Base-by-base conservation (phyloP, 1,284 basidiomycete species). In the Microbotryomycetes sp. region DNA sequence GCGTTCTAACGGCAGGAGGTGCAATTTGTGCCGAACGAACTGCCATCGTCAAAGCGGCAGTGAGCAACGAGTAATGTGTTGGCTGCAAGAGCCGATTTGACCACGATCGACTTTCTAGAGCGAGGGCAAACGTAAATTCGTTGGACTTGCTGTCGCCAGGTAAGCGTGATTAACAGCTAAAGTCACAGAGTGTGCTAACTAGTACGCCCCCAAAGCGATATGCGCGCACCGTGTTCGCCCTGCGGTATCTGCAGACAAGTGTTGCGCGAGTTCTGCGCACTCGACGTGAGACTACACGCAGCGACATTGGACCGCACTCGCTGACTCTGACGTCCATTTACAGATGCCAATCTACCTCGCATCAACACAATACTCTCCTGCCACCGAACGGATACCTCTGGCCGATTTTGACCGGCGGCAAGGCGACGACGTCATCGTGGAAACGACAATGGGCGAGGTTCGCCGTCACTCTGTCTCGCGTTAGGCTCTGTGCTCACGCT, bases 21-120 rank as follows among this genome's bases (percentile, higher is more conserved):
- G 74, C 73, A 0, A 90, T 93, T 62, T 96, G 91, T 68, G 91
- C 91, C 0, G 91, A 96, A 73, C 79, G 90, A 30, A 92, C 89
- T 0, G 91, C 90, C 0, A 79, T 93, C 54, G 85, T 89, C 24
- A 92, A 91, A 74, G 89, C 88, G 23, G 82, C 86, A 24, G 89
- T 91, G 69, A 72, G 87, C 80, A 15, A 49, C 56, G 30, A 13
- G 7, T 52, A 29, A 30, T 28, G 23, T n/a, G 59, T 23, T 49
- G 55, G 30, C 48, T 27, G 45, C 41, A 46, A 24, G 57, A 21
- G 35, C 31, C 51, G 45, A 24, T 54, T 31, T 46, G 49, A 56
- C n/a, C 59, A 59, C 28, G 53, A 51, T 26, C 59, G 13, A 30
- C 18, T 29, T 18, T 52, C 49, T 71, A 92, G 89, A 90, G 87